A percentile compares a stretch with the other conserved stretches of the same genome.
Conservation (phyloP, 148 eudicot genomes). For the Arctostaphylos glauca region DNA sequence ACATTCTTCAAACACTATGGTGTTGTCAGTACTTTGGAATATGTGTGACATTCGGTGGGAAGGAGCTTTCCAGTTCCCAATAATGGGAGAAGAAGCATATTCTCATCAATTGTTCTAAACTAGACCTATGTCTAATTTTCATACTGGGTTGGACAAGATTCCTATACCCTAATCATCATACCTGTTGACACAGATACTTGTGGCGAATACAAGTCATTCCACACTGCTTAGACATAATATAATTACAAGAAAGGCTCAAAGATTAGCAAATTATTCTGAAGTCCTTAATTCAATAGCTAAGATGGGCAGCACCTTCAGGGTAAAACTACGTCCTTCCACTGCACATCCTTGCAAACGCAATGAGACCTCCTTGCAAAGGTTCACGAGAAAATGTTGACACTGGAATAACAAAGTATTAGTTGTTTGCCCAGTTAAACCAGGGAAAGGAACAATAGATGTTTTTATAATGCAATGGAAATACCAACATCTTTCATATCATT, state of each 20-base stretch:
- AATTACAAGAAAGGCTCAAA: not conserved
- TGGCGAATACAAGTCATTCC: not conserved
- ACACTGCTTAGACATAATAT: not conserved
- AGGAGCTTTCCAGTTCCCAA: not conserved
- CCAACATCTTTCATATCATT: slow-evolving; percentile 69
- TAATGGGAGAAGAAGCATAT: not conserved
- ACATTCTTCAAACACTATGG: not conserved
- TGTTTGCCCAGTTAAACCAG: slow-evolving; percentile 7
- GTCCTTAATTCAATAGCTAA: not conserved
- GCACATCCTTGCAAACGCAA: slow-evolving; percentile 83
- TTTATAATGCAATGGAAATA: not conserved
- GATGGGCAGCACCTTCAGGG: slow-evolving; percentile 55
- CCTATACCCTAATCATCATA: not conserved
- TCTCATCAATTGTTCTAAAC: not conserved
- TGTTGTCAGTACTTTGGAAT: not conserved
- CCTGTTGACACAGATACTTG: not conserved
- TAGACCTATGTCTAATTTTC: not conserved
- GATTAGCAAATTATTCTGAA: not conserved
- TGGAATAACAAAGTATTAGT: slow-evolving; percentile 33
- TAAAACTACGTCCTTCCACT: slow-evolving; percentile 74
- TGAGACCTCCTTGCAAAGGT: slow-evolving; percentile 87
- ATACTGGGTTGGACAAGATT: not conserved
- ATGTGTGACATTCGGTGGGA: not conserved
- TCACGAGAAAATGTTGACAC: slow-evolving; percentile 60
- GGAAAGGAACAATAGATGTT: slow-evolving; percentile 5